Evolutionary conservation across 768 basidiomycete genomes (phyloP).

Genomic region (Chlorophyllum brunneum): DNA sequence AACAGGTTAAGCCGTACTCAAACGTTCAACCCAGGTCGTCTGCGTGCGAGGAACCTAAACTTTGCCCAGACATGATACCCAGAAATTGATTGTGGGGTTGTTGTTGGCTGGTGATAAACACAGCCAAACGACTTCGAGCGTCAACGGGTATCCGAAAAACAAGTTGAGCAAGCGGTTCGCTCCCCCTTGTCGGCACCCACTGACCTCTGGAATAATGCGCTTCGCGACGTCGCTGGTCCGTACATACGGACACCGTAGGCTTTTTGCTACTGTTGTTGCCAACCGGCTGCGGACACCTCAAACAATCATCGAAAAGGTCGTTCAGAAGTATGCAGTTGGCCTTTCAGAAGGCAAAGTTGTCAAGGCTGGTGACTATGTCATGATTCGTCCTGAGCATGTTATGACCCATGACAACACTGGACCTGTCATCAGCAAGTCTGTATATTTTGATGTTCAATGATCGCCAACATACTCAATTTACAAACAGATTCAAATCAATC

Average conservation of each 20-base stretch:
- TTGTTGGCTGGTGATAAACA: neutral
- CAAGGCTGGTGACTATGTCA: conserved; percentile 97
- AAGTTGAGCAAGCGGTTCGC: neutral
- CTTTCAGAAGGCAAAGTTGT: conserved; percentile 75
- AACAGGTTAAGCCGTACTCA: too few species aligned
- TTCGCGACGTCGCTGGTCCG: neutral
- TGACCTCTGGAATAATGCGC: neutral
- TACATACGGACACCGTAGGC: conserved; percentile 15
- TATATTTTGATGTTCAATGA: conserved; percentile 14
- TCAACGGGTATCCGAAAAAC: neutral
- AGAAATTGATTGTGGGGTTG: neutral
- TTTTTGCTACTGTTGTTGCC: conserved; percentile 23
- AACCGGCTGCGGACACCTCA: conserved; percentile 48
- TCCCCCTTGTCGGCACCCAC: neutral
- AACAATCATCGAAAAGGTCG: conserved; percentile 95
- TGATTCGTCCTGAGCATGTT: conserved; percentile 97
- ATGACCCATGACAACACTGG: conserved; percentile 99
- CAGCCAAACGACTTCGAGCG: neutral
- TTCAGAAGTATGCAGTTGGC: conserved; percentile 95
- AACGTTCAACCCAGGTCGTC: too few species aligned
- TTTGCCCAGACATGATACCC: too few species aligned
- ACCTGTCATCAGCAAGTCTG: conserved; percentile 95
- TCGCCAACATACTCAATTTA: conserved; percentile 5
- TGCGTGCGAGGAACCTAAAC: neutral
- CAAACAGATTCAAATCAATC: conserved; percentile 84